Conservation (phyloP, 2,329 filamentous ascomycete genomes). For the Talaromyces atroroseus region DNA sequence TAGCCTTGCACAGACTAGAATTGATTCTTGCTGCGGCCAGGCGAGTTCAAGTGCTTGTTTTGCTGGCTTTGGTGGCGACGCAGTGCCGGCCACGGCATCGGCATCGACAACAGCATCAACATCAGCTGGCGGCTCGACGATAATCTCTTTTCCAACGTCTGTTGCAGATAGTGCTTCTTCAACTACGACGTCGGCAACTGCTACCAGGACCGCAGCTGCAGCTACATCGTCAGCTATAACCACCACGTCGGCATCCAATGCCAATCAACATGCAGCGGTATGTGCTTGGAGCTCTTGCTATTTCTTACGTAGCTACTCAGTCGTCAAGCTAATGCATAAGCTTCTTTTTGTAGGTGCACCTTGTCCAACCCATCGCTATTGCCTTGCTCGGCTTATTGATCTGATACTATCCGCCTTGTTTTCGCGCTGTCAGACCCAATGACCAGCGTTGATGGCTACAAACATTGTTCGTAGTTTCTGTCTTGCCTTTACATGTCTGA, state of each 20-base stretch:
- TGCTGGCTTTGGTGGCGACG: neutral
- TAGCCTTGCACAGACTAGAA: slow-evolving; percentile 1
- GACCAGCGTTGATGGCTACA: too few relatives aligned
- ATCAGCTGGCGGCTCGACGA: neutral
- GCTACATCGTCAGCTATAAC: neutral
- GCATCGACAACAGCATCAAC: too few relatives aligned
- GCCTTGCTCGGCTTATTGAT: neutral
- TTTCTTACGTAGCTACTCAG: neutral
- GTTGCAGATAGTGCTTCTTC: neutral
- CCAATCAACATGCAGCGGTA: neutral
- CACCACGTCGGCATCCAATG: neutral
- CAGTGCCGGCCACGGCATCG: neutral
- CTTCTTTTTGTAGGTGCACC: neutral
- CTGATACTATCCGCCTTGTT: neutral
- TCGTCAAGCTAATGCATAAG: neutral
- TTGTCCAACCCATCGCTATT: neutral
- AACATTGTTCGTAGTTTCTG: too few relatives aligned
- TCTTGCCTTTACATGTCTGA: too few relatives aligned
- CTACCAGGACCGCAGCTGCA: neutral
- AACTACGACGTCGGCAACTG: neutral
- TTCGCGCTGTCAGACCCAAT: too few relatives aligned
- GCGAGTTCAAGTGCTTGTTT: slow-evolving; percentile 9
- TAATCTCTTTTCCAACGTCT: neutral
- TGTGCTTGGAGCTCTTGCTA: too few relatives aligned
- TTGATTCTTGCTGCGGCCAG: slow-evolving; percentile 6